Base-by-base conservation (phyloP, 345 rosid genomes). In the Euphorbia lathyris region DNA sequence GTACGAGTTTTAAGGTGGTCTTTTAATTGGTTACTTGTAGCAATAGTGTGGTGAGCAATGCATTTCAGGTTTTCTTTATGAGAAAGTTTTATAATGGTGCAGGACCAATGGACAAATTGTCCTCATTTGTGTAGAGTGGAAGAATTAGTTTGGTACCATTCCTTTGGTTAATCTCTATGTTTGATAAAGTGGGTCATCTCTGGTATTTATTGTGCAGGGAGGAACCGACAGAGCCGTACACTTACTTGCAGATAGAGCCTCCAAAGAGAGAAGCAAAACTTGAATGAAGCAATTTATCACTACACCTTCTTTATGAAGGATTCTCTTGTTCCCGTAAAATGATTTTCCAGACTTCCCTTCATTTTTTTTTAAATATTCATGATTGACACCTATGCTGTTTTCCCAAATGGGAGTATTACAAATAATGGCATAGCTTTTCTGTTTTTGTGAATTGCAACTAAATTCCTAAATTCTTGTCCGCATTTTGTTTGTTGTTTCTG, bases 151-250 rank as follows among this genome's bases (percentile, higher is more conserved):
- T 61, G 17, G 27, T 16, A 20, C 36, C 1, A 2, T 40, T 40
- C 45, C 11, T 26, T 27, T 10, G 60, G 32, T 40, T 56, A 3
- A 56, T 56, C 17, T 58, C 32, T 32, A 29, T 25, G 23, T 40
- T 43, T 47, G 23, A 3, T 9, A 2, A 65, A 4, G 48, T 68
- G 19, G 23, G 10, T 63, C 60, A 43, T 50, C 60, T 60, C 0
- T 66, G 10, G 26, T 63, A 30, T 32, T 30, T 40, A 45, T 19
- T 74, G 13, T 84, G 77, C 84, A 95, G 98, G 71, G 97, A 95
- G 85, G 99, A 95, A 77, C 97, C 97, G 2, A 90, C 92, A 43
- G 97, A 83, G 72, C 97, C 96, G 3, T 95, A 83, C 82, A 80
- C 82, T 53, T 88, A 92, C 73, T 81, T 95, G 83, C 84, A 92